A percentile compares a stretch with the other conserved stretches of the same genome.
These are phyloP conservation scores for Aspergillus japonicus DNA, from an alignment of 2,329 filamentous ascomycete genomes.

Conservation along the genomic window DNA sequence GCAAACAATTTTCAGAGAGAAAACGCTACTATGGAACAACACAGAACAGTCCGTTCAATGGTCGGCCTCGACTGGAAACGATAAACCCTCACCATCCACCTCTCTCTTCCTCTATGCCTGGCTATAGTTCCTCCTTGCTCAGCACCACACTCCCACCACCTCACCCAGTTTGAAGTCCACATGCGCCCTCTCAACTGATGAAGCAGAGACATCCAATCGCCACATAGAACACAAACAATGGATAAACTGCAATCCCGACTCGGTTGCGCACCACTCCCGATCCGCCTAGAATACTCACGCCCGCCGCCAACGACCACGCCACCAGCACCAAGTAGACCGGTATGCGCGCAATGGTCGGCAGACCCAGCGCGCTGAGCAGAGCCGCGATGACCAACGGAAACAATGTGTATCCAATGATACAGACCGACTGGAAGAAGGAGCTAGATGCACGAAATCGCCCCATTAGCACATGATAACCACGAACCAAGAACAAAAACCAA, in stretches of 20 bases:
- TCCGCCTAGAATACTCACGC: slow-evolving; percentile 91
- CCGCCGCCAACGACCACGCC: slow-evolving; percentile 89
- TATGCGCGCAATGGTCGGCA: slow-evolving; percentile 78
- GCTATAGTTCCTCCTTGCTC: neutral
- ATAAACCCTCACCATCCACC: neutral
- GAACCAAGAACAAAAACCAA: neutral
- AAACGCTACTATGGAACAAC: neutral
- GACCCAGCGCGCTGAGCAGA: slow-evolving; percentile 76
- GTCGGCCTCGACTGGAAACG: neutral
- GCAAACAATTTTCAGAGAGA: neutral
- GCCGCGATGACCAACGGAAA: slow-evolving; percentile 95
- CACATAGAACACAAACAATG: slow-evolving; percentile 91
- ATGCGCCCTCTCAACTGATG: slow-evolving; percentile 66
- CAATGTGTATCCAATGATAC: slow-evolving; percentile 96
- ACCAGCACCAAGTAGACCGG: slow-evolving; percentile 88
- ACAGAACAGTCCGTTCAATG: neutral
- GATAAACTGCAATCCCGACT: slow-evolving; percentile 90
- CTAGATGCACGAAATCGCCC: slow-evolving; percentile 49
- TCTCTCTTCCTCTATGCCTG: neutral
- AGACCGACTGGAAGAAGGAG: slow-evolving; percentile 95
- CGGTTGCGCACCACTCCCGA: slow-evolving; percentile 95
- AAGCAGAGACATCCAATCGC: slow-evolving; percentile 93
- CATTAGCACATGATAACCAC: slow-evolving; percentile 18
- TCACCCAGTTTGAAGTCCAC: neutral
- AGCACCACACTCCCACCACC: neutral